Percentiles rank a stretch among this genome's conserved stretches.
These are phyloP conservation scores for Boletus sp. DNA, from an alignment of 768 basidiomycete genomes.

Conservation along the genomic window DNA sequence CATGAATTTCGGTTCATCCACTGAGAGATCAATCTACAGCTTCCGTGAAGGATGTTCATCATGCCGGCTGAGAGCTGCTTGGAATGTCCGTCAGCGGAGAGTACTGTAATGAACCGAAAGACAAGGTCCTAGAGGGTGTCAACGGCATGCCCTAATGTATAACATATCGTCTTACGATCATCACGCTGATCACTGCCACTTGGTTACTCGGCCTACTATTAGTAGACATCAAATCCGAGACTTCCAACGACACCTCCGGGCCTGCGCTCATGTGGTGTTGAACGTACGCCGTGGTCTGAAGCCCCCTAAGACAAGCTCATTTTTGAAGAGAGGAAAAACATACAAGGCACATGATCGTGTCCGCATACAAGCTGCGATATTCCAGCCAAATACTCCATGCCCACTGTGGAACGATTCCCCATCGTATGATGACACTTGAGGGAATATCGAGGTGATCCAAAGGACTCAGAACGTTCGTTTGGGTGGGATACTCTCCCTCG, in stretches of 20 bases:
- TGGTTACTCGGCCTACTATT: background rate
- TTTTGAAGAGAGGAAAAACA: constrained; percentile 12
- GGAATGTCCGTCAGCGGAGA: constrained; percentile 13
- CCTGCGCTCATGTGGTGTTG: constrained; percentile 32
- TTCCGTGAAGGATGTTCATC: constrained; percentile 17
- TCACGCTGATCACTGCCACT: constrained; percentile 21
- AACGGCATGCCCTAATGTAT: background rate
- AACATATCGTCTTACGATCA: constrained; percentile 23
- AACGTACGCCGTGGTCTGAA: constrained; percentile 55
- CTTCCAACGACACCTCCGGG: background rate
- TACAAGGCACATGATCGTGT: constrained; percentile 51
- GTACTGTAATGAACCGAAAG: constrained; percentile 22
- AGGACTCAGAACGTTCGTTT: constrained; percentile 11
- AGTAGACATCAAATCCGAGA: background rate
- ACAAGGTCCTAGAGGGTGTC: constrained; percentile 18
- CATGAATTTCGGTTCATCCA: constrained; percentile 24
- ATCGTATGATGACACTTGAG: constrained; percentile 53
- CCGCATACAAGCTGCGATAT: constrained; percentile 45
- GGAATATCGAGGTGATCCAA: constrained; percentile 38
- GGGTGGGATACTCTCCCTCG: constrained; percentile 16
- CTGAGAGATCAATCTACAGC: constrained; percentile 20
- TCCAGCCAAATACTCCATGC: constrained; percentile 65
- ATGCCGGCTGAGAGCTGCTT: constrained; percentile 17
- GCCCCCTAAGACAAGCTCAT: constrained; percentile 1
- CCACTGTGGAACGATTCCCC: constrained; percentile 60